phyloP scores from a whole-genome alignment of 2,329 filamentous ascomycete genomes.

The Ascochyta lentis region DNA sequence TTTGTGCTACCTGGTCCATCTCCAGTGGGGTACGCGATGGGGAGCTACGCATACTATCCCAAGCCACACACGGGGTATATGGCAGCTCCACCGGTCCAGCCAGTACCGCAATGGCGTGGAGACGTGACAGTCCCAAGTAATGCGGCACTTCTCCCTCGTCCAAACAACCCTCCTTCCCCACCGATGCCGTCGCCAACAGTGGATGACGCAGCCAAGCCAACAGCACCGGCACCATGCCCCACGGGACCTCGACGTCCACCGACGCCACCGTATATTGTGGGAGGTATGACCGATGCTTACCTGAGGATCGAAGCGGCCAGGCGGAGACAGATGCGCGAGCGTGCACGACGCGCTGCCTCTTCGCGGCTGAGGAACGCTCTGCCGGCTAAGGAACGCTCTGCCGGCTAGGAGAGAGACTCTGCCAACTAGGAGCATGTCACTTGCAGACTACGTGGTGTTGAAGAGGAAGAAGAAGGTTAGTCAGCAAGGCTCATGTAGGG shows the following conservation, averaged over 20 bases:
- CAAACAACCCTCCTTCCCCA: neutral
- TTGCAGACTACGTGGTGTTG: constrained; percentile 6
- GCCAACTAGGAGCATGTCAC: constrained; percentile 4
- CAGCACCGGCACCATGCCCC: neutral
- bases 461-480: neutral
- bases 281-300: constrained; percentile 6
- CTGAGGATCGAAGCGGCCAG: constrained; percentile 8
- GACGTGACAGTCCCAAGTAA: neutral
- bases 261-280: constrained; percentile 2
- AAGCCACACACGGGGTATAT: neutral
- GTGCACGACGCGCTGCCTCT: neutral
- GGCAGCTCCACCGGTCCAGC: neutral
- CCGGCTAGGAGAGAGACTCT: neutral
- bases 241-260: neutral
- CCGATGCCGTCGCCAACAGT: neutral
- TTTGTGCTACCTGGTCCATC: constrained; percentile 2
- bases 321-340: neutral
- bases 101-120: neutral
- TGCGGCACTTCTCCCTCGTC: neutral
- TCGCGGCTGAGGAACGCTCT: neutral
- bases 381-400: neutral
- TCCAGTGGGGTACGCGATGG: neutral
- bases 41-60: neutral
- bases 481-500: neutral
- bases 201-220: neutral